Base-by-base conservation (phyloP, 73 alveolate genomes). In the Paramecium pentaurelia region DNA sequence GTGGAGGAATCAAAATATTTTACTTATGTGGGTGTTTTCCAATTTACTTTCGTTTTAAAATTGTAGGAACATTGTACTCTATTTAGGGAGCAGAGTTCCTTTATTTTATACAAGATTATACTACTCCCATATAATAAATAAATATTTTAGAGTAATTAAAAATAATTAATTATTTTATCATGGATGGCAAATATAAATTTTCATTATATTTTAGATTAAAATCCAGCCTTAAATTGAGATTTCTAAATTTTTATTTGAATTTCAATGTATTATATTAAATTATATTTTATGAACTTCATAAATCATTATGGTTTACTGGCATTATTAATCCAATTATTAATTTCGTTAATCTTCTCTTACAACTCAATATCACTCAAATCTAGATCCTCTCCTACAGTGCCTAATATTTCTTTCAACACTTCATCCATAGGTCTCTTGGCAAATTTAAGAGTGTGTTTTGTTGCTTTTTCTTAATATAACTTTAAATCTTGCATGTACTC, bases 401-500 rank as follows among this genome's bases (percentile, higher is more conserved):
- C 84, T 3, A 64, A 9, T 3, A 64, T 64, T 20, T 64, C 84
- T 34, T 32, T 64, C 47, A 64, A 64, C 12, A 64, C 22, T 64
- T 64, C 84, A 64, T 64, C 45, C 49, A 22, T 64, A 25, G 84
- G 84, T 64, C 49, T 64, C 28, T 64, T 64, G 45, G 84, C 84
- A 28, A 3, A 64, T 64, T 64, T 25, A 64, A 34, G 42, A 64
- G 84, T 64, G 42, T 71, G 93, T 9, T 83, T 28, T 8, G 77
- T 36, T 38, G 93, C 93, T 20, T 71, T 93, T 10, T 18, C 25
- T 22, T 22, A 38, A 44, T 92, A 92, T 4, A 34, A 20, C 18
- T 92, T 87, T 9, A 49, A 49, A 25, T 89, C 92, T 54, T 89
- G 71, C 28, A 73, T 93, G 86, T 58, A 71, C 58, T 70, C 92